Evolutionary conservation across 2,329 filamentous ascomycete species (phyloP).

Genomic region (Colletotrichum orbiculare): DNA sequence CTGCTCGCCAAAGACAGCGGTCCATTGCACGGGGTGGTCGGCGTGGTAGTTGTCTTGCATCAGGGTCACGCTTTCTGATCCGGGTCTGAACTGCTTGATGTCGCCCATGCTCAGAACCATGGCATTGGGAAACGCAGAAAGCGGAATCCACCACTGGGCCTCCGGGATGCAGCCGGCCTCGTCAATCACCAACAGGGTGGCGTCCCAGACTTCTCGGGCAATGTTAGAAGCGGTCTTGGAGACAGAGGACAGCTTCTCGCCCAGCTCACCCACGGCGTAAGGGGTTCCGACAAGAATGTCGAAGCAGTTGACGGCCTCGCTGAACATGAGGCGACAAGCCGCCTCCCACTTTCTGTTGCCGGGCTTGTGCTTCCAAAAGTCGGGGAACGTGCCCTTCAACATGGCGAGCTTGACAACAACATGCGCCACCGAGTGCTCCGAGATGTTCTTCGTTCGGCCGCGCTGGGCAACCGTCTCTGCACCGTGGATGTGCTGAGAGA

Average conservation of each 20-base stretch:
- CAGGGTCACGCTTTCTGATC: conserved; percentile 4
- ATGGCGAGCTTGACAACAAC: not conserved
- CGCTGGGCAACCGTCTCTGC: no score
- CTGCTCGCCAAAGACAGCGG: conserved; percentile 11
- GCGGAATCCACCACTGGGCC: conserved; percentile 22
- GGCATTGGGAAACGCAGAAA: conserved; percentile 1
- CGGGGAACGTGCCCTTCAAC: not conserved
- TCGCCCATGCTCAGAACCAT: conserved; percentile 15
- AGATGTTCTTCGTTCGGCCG: no score
- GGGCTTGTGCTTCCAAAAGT: not conserved
- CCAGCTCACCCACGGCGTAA: conserved; percentile 16
- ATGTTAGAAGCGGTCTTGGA: not conserved
- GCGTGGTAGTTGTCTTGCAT: not conserved
- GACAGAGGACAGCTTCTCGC: not conserved
- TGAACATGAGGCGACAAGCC: not conserved
- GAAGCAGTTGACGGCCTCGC: not conserved
- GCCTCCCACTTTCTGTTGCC: not conserved
- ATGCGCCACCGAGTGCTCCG: not conserved
- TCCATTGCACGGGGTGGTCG: conserved; percentile 1
- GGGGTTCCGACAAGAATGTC: conserved; percentile 24
- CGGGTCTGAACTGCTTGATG: conserved; percentile 17
- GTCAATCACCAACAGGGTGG: conserved; percentile 10
- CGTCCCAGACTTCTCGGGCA: conserved; percentile 2
- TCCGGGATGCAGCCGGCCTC: conserved; percentile 24
- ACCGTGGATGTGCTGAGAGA: no score